Base-by-base conservation (phyloP, 2,329 filamentous ascomycete genomes). In the Aspergillus terreus region DNA sequence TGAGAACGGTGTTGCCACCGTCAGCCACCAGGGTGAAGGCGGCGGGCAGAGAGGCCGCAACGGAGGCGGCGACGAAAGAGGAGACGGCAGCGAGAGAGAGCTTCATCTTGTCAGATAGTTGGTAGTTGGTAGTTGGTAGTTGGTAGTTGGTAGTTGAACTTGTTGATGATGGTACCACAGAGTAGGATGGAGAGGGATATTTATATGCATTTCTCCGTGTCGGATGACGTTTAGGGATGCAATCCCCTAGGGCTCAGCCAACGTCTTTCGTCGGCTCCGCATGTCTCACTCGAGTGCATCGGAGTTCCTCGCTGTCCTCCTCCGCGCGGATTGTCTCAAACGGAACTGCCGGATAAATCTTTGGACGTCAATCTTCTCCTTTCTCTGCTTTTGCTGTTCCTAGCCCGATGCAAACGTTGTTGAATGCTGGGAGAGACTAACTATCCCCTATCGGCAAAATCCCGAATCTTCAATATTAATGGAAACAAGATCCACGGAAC, bases 11-110 rank as follows among this genome's bases (percentile, higher is more conserved):
- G 30, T 52, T 23, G 19, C 53, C 50, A 21, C 50, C 53, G 15
- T 55, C 50, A n/a, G 46, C 53, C 23, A 55, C 53, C 21, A 55
- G 50, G 10, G 53, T 55, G 41, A 55, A 55, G 35, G 50, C 44
- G 33, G 47, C 17, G 19, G 53, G 53, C 38, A 55, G 50, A 9
- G 46, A 25, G 46, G 53, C 38, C 15, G 53, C 45, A 15, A 50
- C 15, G 4, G 50, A 36, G 19, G 43, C 32, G 19, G 51, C 35
- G 27, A 55, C 27, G 43, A 53, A 44, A 33, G 43, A 19, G 15
- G 46, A 32, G 23, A 46, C 21, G 17, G 52, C 50, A 35, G 53
- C 53, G 27, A 52, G 35, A 33, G 49, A 46, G 50, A 55, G 21
- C 50, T 55, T 55, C 53, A 54, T 50, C 7, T 41, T 45, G 30